Base-by-base conservation (phyloP, 495 filamentous ascomycete species). In the Corynascus novoguineensis region DNA sequence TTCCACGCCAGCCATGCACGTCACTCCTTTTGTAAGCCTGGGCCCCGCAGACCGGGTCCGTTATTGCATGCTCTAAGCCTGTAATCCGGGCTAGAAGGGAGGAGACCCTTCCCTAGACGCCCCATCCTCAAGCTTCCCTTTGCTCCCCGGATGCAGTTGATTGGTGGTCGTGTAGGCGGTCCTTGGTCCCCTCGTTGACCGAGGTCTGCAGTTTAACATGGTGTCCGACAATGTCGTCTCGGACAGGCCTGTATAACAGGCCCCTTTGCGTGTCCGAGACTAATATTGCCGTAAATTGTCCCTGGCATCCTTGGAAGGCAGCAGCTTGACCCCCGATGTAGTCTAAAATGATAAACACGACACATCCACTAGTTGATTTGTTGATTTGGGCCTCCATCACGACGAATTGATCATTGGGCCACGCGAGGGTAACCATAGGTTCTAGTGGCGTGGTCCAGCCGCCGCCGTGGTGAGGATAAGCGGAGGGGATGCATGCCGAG, bases 241-340 rank as follows among this genome's bases (percentile, higher is more conserved):
- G 54, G 31, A 46, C 54, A 37, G 46, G 40, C 37, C 27, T 50
- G 31, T 40, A 55, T 42, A 35, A 58, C 37, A 50, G 22, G 17
- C 25, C 48, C 32, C 10, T 37, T 55, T 53, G 11, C 21, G 38
- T 45, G n/a, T 15, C 0, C 22, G 25, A 7, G 14, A 19, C 54
- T 31, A 60, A 63, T 62, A 63, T 65, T 47, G 58, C 29, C 22
- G 45, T 27, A 61, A 40, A 68, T 68, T 68, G 63, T 61, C 61
- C 53, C 54, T 64, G 61, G 65, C 58, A 32, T 34, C 49, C 29
- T 25, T 9, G 12, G 44, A 48, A 59, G 66, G 64, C 66, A 68
- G 63, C 61, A 62, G 61, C 41, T 49, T 56, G 37, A 28, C 7
- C 31, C 27, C 14, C 32, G 37, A 50, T 34, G 58, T 59, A 62